Evolutionary conservation across 1,284 basidiomycete species (phyloP), one percentile per base, ranked within the genome.

Genomic region (Butyriboletus appendiculatus): DNA sequence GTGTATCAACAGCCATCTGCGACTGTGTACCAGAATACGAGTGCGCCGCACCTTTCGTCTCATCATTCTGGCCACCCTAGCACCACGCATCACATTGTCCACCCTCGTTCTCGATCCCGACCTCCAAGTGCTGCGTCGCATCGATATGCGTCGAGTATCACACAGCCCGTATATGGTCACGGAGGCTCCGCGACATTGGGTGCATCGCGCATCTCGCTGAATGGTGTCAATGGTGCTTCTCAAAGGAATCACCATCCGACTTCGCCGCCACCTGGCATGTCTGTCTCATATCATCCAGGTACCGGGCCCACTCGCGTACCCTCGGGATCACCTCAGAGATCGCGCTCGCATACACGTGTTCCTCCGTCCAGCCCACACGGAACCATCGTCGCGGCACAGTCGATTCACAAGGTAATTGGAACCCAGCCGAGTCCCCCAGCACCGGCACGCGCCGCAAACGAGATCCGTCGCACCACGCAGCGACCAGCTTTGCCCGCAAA

Each of bases 121-220:
- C 69, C 66, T 12, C 70, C 67, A 10, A 70, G 58, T 24, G 60
- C 68, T 34, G 59, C 70, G 4, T 68, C 67, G 10, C 67, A 72
- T 47, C 62, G 64, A 18, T 68, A 71, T 50, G 60, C 65, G 11
- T 60, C 70, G 41, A 69, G 34, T 24, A 48, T 59, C 48, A 69
- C 66, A 22, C 66, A 44, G n/a, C 60, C 69, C 34, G 32, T 57
- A 24, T 56, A 72, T 43, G 64, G 62, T 18, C 65, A 69, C 38
- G 61, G 58, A 48, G 52, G 59, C 52, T 65, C 70, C 18, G 59
- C 34, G 48, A 55, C 51, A 12, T 43, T 52, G 45, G 54, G 57
- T 34, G 45, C 41, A 9, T 71, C 63, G 20, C 64, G 46, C 52
- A 54, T 42, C 34, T 71, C 70, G 28, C 52, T 61, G 40, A 61